These are phyloP conservation scores for Macrocybe gigantea DNA, from an alignment of 768 basidiomycete species.

Conservation along the genomic window DNA sequence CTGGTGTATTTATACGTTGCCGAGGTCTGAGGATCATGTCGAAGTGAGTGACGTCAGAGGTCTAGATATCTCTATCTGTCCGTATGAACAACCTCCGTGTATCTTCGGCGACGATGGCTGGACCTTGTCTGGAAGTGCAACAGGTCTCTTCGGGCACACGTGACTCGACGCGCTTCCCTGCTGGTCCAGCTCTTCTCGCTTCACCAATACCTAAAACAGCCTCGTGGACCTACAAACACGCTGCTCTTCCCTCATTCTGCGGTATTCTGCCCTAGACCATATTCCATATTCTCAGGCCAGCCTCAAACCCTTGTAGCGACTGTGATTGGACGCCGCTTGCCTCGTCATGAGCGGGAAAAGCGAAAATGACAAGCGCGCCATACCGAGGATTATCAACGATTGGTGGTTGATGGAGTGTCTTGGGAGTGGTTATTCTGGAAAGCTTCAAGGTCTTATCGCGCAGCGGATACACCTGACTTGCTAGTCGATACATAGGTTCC, in stretches of 20 bases:
- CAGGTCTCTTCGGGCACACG: neutral
- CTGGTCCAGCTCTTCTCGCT: neutral
- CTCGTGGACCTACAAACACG: neutral
- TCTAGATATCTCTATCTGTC: neutral
- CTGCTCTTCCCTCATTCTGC: neutral
- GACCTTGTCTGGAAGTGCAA: too few relatives aligned
- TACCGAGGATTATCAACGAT: neutral
- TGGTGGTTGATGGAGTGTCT: neutral
- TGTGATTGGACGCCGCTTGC: neutral
- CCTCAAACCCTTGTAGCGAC: neutral
- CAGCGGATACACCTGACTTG: neutral
- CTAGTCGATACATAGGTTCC: conserved; percentile 39
- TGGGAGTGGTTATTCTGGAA: conserved; percentile 44
- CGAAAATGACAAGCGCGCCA: neutral
- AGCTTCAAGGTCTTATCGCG: conserved; percentile 8
- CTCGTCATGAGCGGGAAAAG: neutral
- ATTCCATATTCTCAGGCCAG: neutral
- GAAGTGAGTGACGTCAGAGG: neutral
- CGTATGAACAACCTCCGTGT: too few relatives aligned
- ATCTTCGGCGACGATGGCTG: too few relatives aligned
- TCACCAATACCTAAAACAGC: too few relatives aligned
- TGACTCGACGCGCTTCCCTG: conserved; percentile 2
- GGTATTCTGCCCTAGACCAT: neutral
- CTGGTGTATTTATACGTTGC: conserved; percentile 9
- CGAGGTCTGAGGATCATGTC: conserved; percentile 1